These are phyloP conservation scores for Cercospora canescens DNA, from an alignment of 2,329 filamentous ascomycete species.

Conservation along the genomic window DNA sequence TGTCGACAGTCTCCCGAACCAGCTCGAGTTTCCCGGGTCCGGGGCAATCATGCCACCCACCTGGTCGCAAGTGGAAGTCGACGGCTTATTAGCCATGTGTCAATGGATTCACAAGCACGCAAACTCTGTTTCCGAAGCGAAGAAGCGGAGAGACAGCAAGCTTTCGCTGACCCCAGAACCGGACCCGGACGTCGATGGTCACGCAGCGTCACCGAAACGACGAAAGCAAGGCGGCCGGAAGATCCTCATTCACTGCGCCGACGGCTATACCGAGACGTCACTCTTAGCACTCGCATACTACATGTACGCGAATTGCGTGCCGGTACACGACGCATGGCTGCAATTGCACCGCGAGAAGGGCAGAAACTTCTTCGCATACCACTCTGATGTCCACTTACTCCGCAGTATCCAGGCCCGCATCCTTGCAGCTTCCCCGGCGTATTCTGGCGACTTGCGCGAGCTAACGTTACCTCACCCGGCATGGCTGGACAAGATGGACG, in stretches of 20 bases:
- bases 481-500: constrained; percentile 84
- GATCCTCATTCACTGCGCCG: constrained; percentile 87
- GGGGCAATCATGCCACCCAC: constrained; percentile 87
- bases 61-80: constrained; percentile 79
- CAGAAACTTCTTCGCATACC: constrained; percentile 96
- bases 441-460: constrained; percentile 50
- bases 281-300: constrained; percentile 88
- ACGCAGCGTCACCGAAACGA: constrained; percentile 44
- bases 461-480: constrained; percentile 63
- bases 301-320: constrained; percentile 82
- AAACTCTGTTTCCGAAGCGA: constrained; percentile 44
- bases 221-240: constrained; percentile 53
- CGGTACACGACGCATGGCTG: constrained; percentile 85
- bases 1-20: constrained; percentile 50
- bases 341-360: constrained; percentile 75
- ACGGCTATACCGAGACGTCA: constrained; percentile 94
- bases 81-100: constrained; percentile 81
- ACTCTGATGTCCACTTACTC: constrained; percentile 83
- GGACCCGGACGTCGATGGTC: constrained; percentile 57
- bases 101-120: constrained; percentile 86
- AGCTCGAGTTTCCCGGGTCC: constrained; percentile 85
- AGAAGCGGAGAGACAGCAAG: constrained; percentile 46
- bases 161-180: constrained; percentile 36
- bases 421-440: constrained; percentile 66
- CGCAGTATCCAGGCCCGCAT: constrained; percentile 73